Conservation (phyloP, 345 rosid species). For the Melaleuca alternifolia region DNA sequence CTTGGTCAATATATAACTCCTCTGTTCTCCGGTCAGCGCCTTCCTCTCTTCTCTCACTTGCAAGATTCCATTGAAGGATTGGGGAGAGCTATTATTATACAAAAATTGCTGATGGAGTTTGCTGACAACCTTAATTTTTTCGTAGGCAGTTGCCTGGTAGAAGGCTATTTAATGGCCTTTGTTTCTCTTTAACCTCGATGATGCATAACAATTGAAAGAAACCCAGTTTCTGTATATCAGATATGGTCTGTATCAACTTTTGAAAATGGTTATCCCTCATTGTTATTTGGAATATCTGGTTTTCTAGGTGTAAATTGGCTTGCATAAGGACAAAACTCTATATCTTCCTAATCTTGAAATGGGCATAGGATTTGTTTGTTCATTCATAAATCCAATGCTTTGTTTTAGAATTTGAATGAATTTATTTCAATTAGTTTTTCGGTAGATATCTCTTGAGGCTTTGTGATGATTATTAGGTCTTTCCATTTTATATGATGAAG, state of each 20-base stretch:
- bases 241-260: not conserved
- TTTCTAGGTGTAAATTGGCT: too few species aligned
- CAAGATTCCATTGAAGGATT: not conserved
- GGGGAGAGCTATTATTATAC: not conserved
- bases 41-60: not conserved
- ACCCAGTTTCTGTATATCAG: not conserved
- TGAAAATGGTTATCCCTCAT: not conserved
- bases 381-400: too few species aligned
- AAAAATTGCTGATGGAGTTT: not conserved
- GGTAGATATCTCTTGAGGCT: not conserved
- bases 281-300: too few species aligned
- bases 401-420: too few species aligned
- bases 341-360: too few species aligned
- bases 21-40: not conserved
- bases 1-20: not conserved
- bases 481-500: not conserved
- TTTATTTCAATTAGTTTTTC: too few species aligned
- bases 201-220: not conserved
- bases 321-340: too few species aligned
- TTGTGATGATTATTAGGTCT: not conserved
- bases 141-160: not conserved
- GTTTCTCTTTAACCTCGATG: not conserved
- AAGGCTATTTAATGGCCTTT: not conserved
- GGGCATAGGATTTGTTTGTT: too few species aligned
- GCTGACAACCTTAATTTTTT: not conserved